Evolutionary conservation across 192 early-diverging fungal genomes (phyloP), one percentile per base, ranked within the genome.

Genomic region (Podila minutissima): DNA sequence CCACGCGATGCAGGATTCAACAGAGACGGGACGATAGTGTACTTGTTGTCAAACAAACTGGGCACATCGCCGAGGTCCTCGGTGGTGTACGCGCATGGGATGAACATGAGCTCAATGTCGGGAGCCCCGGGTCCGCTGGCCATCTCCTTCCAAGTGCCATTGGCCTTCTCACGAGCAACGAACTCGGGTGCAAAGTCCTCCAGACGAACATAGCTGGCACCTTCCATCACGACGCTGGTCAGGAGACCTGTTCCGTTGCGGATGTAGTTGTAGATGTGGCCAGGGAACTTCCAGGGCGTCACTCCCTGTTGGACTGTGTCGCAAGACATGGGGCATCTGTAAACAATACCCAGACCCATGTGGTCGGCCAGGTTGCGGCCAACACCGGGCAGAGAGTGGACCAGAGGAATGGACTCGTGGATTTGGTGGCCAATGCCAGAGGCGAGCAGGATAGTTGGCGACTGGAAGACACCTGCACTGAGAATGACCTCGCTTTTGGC

Each of bases 301-400:
- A 74, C 29, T 0, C 29, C 60, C 5, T 24, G 59, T n/a, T 68
- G 60, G 15, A 38, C 2, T 6, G 66, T 68, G 12, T 59, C 31
- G 33, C 26, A 28, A 20, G 29, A 24, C 2, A 24, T 6, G 9
- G 63, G 64, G 3, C 50, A 60, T 3, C 24, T 33, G 46, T 35
- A 75, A 4, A 69, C 64, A 22, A 86, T 38, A 13, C 63, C 26
- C 3, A 82, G 24, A 12, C 62, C 65, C 22, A 70, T 29, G 64
- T 75, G 82, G 22, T 85, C 85, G 28, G 59, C 26, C 65, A 86
- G 12, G 49, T 86, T 83, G 20, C 26, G 57, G 20, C 85, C 85
- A 41, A 86, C 81, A 22, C 74, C 84, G 29, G 64, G 62, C 7
- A 74, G 37, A 31, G 55, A 17, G 32, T 83, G 72, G 28, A 83